phyloP scores from a whole-genome alignment of 2,329 filamentous ascomycete genomes.

The Clarireedia homoeocarpa region DNA sequence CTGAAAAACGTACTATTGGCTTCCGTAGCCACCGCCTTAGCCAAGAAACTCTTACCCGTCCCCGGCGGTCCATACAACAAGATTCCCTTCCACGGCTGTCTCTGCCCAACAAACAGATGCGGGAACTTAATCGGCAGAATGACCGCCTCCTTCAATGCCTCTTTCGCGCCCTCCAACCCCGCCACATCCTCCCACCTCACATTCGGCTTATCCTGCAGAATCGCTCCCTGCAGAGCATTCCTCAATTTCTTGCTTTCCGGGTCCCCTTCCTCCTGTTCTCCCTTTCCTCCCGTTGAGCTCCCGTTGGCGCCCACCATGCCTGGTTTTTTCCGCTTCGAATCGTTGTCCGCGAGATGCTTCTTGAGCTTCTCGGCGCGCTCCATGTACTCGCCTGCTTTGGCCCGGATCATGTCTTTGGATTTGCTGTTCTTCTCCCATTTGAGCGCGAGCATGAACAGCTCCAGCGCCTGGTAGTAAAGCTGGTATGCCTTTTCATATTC shows the following conservation, averaged over 20 bases:
- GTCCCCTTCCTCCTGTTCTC: constrained; percentile 61
- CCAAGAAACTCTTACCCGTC: constrained; percentile 95
- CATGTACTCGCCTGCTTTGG: constrained; percentile 95
- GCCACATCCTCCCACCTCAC: constrained; percentile 98
- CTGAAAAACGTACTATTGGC: constrained; percentile 99
- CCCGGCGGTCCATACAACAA: constrained; percentile 91
- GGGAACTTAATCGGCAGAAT: constrained; percentile 98
- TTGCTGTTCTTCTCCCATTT: constrained; percentile 99
- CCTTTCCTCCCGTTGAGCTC: constrained; percentile 53
- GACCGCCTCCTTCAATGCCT: constrained; percentile 95
- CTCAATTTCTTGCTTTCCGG: constrained; percentile 93
- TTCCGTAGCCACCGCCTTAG: constrained; percentile 95
- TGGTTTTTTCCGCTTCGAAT: constrained; percentile 62
- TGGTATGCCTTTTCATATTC: constrained; percentile 98
- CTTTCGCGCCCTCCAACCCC: constrained; percentile 87
- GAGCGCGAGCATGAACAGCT: constrained; percentile 96
- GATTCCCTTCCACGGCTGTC: constrained; percentile 98
- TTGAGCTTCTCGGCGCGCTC: constrained; percentile 98
- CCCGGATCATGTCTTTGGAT: constrained; percentile 93
- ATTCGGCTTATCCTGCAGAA: constrained; percentile 91
- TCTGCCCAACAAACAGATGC: constrained; percentile 89
- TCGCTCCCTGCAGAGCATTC: constrained; percentile 83
- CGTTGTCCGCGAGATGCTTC: constrained; percentile 70
- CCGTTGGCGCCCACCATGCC: constrained; percentile 68
- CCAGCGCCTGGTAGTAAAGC: constrained; percentile 88